Percentiles rank a stretch among this genome's conserved stretches.
Conservation (phyloP, 208 protist species). For the Novymonas esmeraldas region DNA sequence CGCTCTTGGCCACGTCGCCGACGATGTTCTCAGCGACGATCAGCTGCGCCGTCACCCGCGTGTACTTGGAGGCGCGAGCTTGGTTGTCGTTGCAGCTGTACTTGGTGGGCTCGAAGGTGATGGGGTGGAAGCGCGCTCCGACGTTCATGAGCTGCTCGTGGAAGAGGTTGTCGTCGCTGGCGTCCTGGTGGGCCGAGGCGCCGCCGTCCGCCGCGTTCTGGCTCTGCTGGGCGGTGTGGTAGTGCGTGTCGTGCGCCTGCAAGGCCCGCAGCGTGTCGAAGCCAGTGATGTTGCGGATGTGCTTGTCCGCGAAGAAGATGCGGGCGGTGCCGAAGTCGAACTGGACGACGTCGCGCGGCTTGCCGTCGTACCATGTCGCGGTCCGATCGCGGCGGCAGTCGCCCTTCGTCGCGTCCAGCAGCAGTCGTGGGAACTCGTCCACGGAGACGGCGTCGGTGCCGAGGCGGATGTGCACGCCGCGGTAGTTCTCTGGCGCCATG, state of each 20-base stretch:
- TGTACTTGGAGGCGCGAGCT: slow-evolving; percentile 36
- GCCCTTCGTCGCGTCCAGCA: slow-evolving; percentile 41
- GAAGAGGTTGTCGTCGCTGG: slow-evolving; percentile 24
- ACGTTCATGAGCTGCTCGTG: slow-evolving; percentile 46
- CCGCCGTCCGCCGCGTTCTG: slow-evolving; percentile 14
- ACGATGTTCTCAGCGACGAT: slow-evolving; percentile 31
- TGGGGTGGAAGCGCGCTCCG: slow-evolving; percentile 39
- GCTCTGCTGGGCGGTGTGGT: slow-evolving; percentile 27
- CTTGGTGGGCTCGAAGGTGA: slow-evolving; percentile 36
- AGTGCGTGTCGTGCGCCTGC: slow-evolving; percentile 38
- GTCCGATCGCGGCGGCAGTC: slow-evolving; percentile 23
- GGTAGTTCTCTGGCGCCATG: slow-evolving; percentile 47
- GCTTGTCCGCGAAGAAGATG: slow-evolving; percentile 52
- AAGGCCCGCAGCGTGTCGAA: slow-evolving; percentile 50
- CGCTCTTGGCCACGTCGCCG: slow-evolving; percentile 16
- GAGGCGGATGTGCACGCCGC: slow-evolving; percentile 50
- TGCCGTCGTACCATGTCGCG: slow-evolving; percentile 33
- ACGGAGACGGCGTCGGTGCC: slow-evolving; percentile 28
- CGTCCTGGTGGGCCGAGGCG: slow-evolving; percentile 9
- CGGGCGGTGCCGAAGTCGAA: slow-evolving; percentile 38
- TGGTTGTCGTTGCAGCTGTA: slow-evolving; percentile 38
- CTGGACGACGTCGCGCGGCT: slow-evolving; percentile 15
- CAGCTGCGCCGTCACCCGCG: slow-evolving; percentile 36
- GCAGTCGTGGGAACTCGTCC: slow-evolving; percentile 36
- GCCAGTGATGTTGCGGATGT: slow-evolving; percentile 45